Evolutionary conservation across 495 filamentous ascomycete genomes (phyloP).

Genomic region (Lepraria neglecta): DNA sequence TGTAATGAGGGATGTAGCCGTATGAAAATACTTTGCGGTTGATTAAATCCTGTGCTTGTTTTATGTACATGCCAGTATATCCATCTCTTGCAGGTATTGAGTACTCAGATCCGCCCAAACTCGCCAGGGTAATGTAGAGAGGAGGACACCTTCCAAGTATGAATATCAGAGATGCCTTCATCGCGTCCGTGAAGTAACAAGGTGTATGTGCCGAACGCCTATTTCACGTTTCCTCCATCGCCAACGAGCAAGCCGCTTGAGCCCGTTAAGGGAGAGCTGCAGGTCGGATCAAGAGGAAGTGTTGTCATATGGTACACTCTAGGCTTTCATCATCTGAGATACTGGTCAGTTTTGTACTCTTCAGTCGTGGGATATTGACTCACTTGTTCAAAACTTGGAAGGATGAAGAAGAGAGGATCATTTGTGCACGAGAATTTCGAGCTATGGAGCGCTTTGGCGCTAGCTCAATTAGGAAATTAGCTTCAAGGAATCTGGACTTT

Average conservation of each 20-base stretch:
- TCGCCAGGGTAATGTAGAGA: not conserved
- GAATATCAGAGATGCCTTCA: constrained; percentile 91
- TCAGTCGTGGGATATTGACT: constrained; percentile 33
- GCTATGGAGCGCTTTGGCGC: not conserved
- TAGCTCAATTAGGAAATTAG: constrained; percentile 11
- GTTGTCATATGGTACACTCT: constrained; percentile 87
- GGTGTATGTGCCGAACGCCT: constrained; percentile 98
- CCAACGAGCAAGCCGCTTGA: constrained; percentile 75
- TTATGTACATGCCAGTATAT: constrained; percentile 7
- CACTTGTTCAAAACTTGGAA: constrained; percentile 97
- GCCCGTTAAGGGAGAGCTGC: constrained; percentile 77
- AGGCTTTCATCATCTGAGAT: constrained; percentile 96
- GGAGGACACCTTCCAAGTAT: constrained; percentile 43
- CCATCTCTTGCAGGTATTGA: not conserved
- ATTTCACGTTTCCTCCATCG: constrained; percentile 76
- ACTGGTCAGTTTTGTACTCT: constrained; percentile 40
- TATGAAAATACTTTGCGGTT: not conserved
- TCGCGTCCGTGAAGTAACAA: constrained; percentile 97
- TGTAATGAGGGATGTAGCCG: not conserved
- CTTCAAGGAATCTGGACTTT: not conserved
- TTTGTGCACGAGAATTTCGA: not conserved
- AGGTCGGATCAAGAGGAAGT: constrained; percentile 58
- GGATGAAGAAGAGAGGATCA: constrained; percentile 60
- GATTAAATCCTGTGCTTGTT: not conserved
- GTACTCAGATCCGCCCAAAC: not conserved